Evolutionary conservation across 306 rosid species (phyloP).

Genomic region (Prunus mira): DNA sequence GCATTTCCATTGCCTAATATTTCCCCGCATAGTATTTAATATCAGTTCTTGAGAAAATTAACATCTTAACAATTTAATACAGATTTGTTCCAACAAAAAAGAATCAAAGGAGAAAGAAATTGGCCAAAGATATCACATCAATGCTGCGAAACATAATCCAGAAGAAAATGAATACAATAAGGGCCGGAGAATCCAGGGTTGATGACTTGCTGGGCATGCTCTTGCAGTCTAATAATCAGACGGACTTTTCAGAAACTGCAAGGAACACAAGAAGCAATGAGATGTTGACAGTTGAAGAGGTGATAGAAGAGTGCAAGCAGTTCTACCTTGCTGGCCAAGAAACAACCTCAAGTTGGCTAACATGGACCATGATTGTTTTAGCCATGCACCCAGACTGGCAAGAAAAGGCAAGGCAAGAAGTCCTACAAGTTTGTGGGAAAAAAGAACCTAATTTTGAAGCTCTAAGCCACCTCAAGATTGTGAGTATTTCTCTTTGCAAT

Average conservation of each 20-base stretch:
- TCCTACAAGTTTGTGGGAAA: conserved; percentile 34
- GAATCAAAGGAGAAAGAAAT: conserved; percentile 39
- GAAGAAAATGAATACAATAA: conserved; percentile 28
- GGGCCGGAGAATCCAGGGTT: conserved; percentile 22
- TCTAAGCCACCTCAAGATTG: conserved; percentile 43
- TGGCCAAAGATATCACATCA: conserved; percentile 38
- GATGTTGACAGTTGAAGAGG: conserved; percentile 45
- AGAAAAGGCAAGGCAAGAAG: conserved; percentile 53
- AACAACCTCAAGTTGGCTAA: conserved; percentile 44
- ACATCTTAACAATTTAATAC: neutral
- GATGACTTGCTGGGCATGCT: conserved; percentile 46
- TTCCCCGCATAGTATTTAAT: neutral
- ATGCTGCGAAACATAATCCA: conserved; percentile 31
- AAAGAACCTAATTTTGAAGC: conserved; percentile 37
- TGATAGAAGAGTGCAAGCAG: conserved; percentile 51
- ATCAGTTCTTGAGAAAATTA: neutral
- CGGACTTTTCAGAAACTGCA: conserved; percentile 9
- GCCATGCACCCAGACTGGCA: conserved; percentile 55
- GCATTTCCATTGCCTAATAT: neutral
- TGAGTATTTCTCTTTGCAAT: conserved; percentile 14
- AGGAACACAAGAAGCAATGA: conserved; percentile 7
- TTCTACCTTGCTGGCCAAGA: conserved; percentile 55
- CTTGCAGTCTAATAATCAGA: conserved; percentile 32
- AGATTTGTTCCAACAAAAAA: conserved; percentile 49
- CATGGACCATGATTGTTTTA: conserved; percentile 46